Evolutionary conservation across 495 filamentous ascomycete genomes (phyloP).

Genomic region (Letharia lupina): DNA sequence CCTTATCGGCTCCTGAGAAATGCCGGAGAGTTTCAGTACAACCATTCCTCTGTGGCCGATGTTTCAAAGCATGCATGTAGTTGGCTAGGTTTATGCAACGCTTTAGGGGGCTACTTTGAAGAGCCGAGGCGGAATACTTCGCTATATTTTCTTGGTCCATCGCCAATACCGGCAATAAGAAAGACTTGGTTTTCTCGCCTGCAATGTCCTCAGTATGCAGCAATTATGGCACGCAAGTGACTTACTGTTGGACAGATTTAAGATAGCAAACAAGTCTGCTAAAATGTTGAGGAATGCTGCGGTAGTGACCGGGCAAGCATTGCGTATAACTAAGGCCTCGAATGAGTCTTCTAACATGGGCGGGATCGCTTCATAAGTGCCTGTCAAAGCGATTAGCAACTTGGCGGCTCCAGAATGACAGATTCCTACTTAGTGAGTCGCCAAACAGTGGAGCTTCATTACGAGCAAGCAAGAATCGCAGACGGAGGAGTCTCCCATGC

Average conservation of each 20-base stretch:
- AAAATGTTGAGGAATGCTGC: slow-evolving; percentile 37
- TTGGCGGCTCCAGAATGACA: background rate
- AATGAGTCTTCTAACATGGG: slow-evolving; percentile 29
- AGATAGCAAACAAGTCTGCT: slow-evolving; percentile 29
- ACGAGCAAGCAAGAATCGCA: slow-evolving; percentile 38
- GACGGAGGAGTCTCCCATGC: slow-evolving; percentile 53
- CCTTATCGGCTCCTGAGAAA: background rate
- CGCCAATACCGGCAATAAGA: background rate
- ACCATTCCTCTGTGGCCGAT: background rate
- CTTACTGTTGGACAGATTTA: slow-evolving; percentile 4
- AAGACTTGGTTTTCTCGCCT: background rate
- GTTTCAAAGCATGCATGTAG: background rate
- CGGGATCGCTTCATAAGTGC: slow-evolving; percentile 28
- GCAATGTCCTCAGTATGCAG: background rate
- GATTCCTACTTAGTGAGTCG: slow-evolving; percentile 34
- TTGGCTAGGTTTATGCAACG: slow-evolving; percentile 7
- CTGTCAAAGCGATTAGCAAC: slow-evolving; percentile 23
- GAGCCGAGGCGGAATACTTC: background rate
- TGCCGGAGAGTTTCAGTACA: background rate
- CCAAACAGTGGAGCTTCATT: slow-evolving; percentile 26
- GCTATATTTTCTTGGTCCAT: background rate
- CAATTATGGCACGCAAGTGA: background rate
- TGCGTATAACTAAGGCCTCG: slow-evolving; percentile 26
- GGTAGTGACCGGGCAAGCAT: slow-evolving; percentile 36
- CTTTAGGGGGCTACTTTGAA: background rate